These are phyloP conservation scores for Geosmithia flava DNA, from an alignment of 2,329 filamentous ascomycete species.

Conservation along the genomic window DNA sequence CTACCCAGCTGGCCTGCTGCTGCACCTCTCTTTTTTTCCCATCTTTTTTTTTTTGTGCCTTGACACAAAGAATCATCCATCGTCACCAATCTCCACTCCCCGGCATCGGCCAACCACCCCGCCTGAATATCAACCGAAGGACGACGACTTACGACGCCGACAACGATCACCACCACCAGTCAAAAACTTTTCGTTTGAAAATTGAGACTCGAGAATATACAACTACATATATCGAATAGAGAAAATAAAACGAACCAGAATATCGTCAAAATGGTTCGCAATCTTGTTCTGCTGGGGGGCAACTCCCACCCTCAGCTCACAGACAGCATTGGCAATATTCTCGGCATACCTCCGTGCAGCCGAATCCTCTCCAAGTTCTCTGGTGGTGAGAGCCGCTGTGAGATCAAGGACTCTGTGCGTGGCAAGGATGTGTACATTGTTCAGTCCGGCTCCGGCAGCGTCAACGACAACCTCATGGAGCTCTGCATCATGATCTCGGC, in stretches of 20 bases:
- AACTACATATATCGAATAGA: too few species aligned
- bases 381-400: constrained; percentile 86
- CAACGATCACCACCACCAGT: too few species aligned
- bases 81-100: neutral
- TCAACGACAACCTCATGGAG: constrained; percentile 95
- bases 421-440: constrained; percentile 99
- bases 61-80: neutral
- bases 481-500: constrained; percentile 97
- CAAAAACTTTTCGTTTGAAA: too few species aligned
- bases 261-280: constrained; percentile 63
- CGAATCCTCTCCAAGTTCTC: constrained; percentile 86
- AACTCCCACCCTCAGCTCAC: constrained; percentile 85
- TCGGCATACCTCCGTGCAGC: constrained; percentile 76
- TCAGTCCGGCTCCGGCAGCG: constrained; percentile 80
- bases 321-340: constrained; percentile 74
- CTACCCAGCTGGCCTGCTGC: neutral
- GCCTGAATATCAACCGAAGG: too few species aligned
- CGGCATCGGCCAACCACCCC: too few species aligned
- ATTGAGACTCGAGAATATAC: too few species aligned
- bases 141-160: too few species aligned
- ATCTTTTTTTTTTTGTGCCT: too few species aligned
- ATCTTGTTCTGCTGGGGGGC: constrained; percentile 86
- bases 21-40: neutral
- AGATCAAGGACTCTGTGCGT: constrained; percentile 91
- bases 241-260: neutral